Evolutionary conservation across 139 green algal genomes (phyloP), one percentile per base, ranked within the genome.

Genomic region (Chlamydomonas sp.): DNA sequence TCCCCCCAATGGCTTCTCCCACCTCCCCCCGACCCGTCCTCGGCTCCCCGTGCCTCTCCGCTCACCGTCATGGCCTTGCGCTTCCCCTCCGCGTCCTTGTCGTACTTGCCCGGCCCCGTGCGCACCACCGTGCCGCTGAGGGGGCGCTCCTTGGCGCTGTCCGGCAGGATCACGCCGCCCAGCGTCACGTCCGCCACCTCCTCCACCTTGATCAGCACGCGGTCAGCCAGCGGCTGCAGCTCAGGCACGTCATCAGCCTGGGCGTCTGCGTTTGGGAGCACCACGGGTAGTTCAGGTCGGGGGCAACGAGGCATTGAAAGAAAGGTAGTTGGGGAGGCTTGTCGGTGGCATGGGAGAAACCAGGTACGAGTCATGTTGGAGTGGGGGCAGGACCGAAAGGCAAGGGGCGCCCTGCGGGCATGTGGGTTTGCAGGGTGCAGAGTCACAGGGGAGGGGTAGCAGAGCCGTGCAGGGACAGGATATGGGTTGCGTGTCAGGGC

Each of bases 131-230:
- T 87, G 59, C 92, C 95, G 78, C 80, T 95, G 8, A 97, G 90
- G 2, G 97, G 97, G 86, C 94, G 94, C 92, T 99, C 97, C 91
- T 98, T 97, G 73, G 96, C 96, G 14, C 71, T 91, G 68, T 98
- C 96, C 20, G 97, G 96, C 74, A 99, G 93, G 87, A 99, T 89
- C 61, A 99, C 93, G n/a, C 97, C 97, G 15, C 97, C 97, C 61
- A 96, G 88, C 8, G 97, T 99, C 59, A 98, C 92, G 73, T 96
- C 94, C 0, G 91, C 89, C 59, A 93, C 88, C 20, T 96, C 95
- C 82, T 96, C 91, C 3, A 98, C 94, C 91, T 96, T 95, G 14
- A 99, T 72, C 64, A 99, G 90, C 62, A 99, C 93, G 61, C 97
- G 93, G 91, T 99, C 97, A 4, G 74, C 93, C 80, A 97, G 78